Evolutionary conservation across 148 eudicot species (phyloP), one percentile per base, ranked within the genome.

Genomic region (Nyssa sinensis): DNA sequence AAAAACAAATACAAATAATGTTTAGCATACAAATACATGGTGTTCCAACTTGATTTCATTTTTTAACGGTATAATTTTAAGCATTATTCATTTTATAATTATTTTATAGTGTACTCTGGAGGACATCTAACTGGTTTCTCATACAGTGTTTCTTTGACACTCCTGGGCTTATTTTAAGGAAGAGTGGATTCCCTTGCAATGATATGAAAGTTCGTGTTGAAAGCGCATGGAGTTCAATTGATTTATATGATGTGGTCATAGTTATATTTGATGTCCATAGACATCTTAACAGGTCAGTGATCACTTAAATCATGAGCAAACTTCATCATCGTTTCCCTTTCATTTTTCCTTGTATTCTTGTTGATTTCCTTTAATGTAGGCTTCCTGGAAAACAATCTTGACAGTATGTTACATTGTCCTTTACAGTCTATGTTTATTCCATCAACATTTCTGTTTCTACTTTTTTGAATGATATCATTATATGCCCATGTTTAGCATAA

Each of bases 121-220:
- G 71, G 27, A 55, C 69, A 58, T 74, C 66, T 72, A 44, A 79
- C 64, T 78, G 39, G 33, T 75, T 79, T 76, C 17, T 59, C 74
- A 59, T 75, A 53, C 91, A 95, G 99, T 95, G 99, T 84, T 89
- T 95, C 82, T 95, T 95, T 89, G 99, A 95, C 75, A 95, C 97
- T 31, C 99, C 99, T 53, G 99, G 99, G 49, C 84, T 95, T 77
- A 88, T 85, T 86, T 81, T 90, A 61, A 91, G 87, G 83, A 88
- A 84, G 73, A 81, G 84, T 62, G 96, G 96, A 74, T 86, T 73
- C 69, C 93, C 96, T 34, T 79, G 84, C 51, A 87, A 77, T 67
- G 97, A 95, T 72, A 62, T 73, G 61, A 88, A 88, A 87, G 89
- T 86, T 74, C 91, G 93, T 27, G 77, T 85, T 81, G 88, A 95